These are phyloP conservation scores for Cladosporium sp. DNA, from an alignment of 2,329 filamentous ascomycete species.

Conservation along the genomic window DNA sequence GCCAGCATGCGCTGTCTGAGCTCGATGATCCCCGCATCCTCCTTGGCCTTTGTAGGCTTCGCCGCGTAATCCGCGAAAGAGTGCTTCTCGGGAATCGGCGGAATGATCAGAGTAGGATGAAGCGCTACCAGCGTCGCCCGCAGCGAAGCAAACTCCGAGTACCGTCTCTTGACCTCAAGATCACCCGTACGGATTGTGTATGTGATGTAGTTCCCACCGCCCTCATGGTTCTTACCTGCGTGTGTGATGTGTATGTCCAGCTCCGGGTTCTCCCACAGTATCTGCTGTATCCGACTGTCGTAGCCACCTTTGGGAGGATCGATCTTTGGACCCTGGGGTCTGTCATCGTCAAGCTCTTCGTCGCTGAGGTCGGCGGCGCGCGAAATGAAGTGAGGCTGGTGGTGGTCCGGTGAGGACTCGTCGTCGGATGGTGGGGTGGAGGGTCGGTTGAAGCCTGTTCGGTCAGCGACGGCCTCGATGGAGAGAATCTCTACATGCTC, in stretches of 20 bases:
- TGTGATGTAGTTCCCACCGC: conserved; percentile 89
- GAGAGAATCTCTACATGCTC: neutral
- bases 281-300: conserved; percentile 94
- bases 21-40: conserved; percentile 96
- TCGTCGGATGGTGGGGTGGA: conserved; percentile 70
- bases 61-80: conserved; percentile 98
- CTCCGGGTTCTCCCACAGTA: conserved; percentile 91
- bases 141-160: conserved; percentile 94
- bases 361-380: conserved; percentile 58
- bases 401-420: conserved; percentile 68
- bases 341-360: conserved; percentile 59
- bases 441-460: conserved; percentile 60
- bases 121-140: conserved; percentile 85
- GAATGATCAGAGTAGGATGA: conserved; percentile 92
- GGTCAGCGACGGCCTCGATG: conserved; percentile 1
- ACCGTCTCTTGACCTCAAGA: conserved; percentile 88
- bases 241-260: conserved; percentile 89
- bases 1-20: conserved; percentile 94
- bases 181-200: conserved; percentile 97
- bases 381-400: conserved; percentile 56
- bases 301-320: conserved; percentile 79
- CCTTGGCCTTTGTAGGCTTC: conserved; percentile 96
- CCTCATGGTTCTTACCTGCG: conserved; percentile 92
- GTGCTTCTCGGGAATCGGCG: conserved; percentile 97
- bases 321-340: conserved; percentile 49